Evolutionary conservation across 2,329 filamentous ascomycete species (phyloP), one percentile per base, ranked within the genome.

Genomic region (Mycogone perniciosa): DNA sequence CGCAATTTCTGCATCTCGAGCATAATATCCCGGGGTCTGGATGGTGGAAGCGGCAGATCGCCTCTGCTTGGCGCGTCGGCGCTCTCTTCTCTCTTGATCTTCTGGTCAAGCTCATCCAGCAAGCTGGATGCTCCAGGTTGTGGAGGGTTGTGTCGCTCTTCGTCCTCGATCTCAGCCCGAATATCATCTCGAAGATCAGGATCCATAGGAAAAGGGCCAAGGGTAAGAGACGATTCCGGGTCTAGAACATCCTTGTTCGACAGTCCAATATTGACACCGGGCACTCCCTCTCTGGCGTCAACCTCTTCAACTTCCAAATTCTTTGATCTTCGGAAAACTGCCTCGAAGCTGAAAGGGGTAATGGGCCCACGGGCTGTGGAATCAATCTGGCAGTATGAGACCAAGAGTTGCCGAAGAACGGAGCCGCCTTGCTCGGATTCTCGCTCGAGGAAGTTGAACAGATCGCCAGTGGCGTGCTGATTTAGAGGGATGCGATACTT

Each of bases 1-100:
- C 89, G 88, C 7, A 97, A 83, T 65, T 92, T 93, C 63, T 93
- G 89, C 61, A 97, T 90, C 67, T 97, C 93, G 73, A 96, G 88
- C 30, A 89, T 82, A 6, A 99, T 90, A 61, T 99, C 93, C 54
- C 91, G 81, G 3, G 90, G 89, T 13, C 90, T 81, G 0, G 92
- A 95, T 5, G 90, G 87, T 1, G 93, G 93, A 26, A 95, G 81
- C 2, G 93, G 92, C 26, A 97, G 80, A 27, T 91, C 86, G 11
- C 85, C 77, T 40, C 91, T 81, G 44, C 75, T 85, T 2, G 91
- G 91, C 0, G 79, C 88, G 63, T 97, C 93, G 29, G 86, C 85
- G 46, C 86, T 86, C 33, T 96, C 91, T 68, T 96, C 93, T 29
- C 86, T 82, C 72, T 99, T 99, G 43, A 86, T 86, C 64, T 86